These are phyloP conservation scores for Coemansia sp. DNA, from an alignment of 192 early-diverging fungal species.

Conservation along the genomic window DNA sequence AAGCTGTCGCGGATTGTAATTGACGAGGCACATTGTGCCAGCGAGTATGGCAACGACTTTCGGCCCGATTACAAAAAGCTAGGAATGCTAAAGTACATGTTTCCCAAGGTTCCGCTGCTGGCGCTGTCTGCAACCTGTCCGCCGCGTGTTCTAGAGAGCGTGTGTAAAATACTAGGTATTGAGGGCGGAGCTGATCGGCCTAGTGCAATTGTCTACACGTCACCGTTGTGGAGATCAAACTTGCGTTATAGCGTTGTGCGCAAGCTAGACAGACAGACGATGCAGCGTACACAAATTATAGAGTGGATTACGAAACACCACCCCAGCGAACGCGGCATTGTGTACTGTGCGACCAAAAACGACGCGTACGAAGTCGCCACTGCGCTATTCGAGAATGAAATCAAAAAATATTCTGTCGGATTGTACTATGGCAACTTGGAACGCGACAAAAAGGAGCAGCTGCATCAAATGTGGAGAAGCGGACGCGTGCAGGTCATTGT, in stretches of 20 bases:
- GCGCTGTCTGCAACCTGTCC: constrained; percentile 79
- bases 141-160: constrained; percentile 55
- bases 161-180: constrained; percentile 56
- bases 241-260: constrained; percentile 62
- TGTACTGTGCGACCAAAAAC: constrained; percentile 68
- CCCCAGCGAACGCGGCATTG: constrained; percentile 58
- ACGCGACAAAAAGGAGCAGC: constrained; percentile 38
- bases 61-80: constrained; percentile 57
- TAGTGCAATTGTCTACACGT: constrained; percentile 59
- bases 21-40: constrained; percentile 60
- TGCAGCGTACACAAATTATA: constrained; percentile 53
- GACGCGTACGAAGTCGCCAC: constrained; percentile 60
- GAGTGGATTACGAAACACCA: constrained; percentile 60
- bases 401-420: constrained; percentile 50
- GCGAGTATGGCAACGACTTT: constrained; percentile 59
- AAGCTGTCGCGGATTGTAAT: constrained; percentile 50
- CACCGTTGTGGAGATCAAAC: constrained; percentile 65
- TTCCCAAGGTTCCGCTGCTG: constrained; percentile 66
- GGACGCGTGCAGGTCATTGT: constrained; percentile 48
- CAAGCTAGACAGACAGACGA: constrained; percentile 40
- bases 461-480: constrained; percentile 48
- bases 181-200: constrained; percentile 34
- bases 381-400: constrained; percentile 53
- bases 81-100: constrained; percentile 55
- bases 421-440: constrained; percentile 69